These are phyloP conservation scores for Raddia guianensis DNA, from an alignment of 176 grass and related monocot species.

Conservation along the genomic window DNA sequence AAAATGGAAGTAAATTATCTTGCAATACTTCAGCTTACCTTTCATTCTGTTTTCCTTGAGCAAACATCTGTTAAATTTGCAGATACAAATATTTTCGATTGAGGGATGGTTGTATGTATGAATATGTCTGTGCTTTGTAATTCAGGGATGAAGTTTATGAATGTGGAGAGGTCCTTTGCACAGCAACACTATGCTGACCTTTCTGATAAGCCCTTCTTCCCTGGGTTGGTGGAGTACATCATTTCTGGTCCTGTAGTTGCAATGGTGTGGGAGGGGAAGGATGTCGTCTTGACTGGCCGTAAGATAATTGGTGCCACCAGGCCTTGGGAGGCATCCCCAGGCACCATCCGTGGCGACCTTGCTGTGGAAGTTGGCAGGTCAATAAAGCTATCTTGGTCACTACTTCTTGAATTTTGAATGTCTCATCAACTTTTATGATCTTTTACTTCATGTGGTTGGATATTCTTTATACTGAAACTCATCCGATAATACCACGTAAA, in stretches of 20 bases:
- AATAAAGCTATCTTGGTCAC: constrained; percentile 15
- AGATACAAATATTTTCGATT: not conserved
- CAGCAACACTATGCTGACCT: constrained; percentile 86
- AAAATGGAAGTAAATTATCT: not conserved
- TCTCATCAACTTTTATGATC: not conserved
- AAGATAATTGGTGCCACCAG: constrained; percentile 80
- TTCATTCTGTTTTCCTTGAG: not conserved
- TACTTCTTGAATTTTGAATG: not conserved
- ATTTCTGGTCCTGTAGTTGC: constrained; percentile 78
- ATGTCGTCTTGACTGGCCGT: constrained; percentile 61
- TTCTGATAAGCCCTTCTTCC: constrained; percentile 68
- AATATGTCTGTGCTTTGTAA: constrained; percentile 1
- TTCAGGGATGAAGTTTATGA: constrained; percentile 72
- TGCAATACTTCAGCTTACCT: not conserved
- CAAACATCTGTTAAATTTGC: not conserved
- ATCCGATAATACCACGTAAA: not conserved
- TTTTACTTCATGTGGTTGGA: not conserved
- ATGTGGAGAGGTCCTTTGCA: constrained; percentile 71
- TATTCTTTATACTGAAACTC: not conserved
- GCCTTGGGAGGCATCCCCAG: constrained; percentile 64
- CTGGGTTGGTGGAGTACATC: constrained; percentile 72
- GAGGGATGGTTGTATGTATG: not conserved
- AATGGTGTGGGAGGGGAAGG: constrained; percentile 83
- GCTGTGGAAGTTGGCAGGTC: constrained; percentile 81
- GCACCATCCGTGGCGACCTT: constrained; percentile 74